These are phyloP conservation scores for Mortierella sp. DNA, from an alignment of 371 early-diverging fungal genomes.

Conservation along the genomic window DNA sequence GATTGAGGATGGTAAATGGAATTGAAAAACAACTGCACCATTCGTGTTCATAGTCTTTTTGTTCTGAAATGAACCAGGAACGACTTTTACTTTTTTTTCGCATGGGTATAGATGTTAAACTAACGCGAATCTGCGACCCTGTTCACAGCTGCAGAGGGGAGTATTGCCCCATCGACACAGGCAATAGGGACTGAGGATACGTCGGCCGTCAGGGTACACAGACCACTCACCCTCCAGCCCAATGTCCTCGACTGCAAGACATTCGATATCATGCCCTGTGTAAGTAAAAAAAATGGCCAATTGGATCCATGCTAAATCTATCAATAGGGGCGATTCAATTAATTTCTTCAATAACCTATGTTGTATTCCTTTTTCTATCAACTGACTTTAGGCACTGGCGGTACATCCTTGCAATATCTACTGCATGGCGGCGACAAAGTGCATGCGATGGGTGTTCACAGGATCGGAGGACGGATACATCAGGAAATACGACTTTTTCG, in stretches of 20 bases:
- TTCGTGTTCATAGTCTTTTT: too few species aligned
- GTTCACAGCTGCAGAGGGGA: background rate
- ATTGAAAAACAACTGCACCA: too few species aligned
- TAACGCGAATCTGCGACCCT: background rate
- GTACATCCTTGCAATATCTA: slow-evolving; percentile 84
- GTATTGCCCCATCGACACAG: background rate
- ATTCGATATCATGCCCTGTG: slow-evolving; percentile 71
- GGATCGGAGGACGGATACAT: slow-evolving; percentile 96
- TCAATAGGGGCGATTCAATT: background rate
- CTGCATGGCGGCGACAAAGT: slow-evolving; percentile 80
- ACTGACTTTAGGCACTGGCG: slow-evolving; percentile 71
- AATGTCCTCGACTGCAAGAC: slow-evolving; percentile 61
- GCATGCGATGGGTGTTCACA: slow-evolving; percentile 93
- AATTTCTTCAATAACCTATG: background rate
- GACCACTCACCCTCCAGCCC: slow-evolving; percentile 58
- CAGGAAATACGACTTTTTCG: slow-evolving; percentile 93
- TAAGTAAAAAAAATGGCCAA: slow-evolving; percentile 51
- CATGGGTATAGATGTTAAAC: background rate
- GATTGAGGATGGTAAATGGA: slow-evolving; percentile 33
- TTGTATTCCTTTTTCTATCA: background rate
- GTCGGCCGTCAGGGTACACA: slow-evolving; percentile 53
- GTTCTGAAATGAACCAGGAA: too few species aligned
- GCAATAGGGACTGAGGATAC: slow-evolving; percentile 12
- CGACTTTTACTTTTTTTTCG: too few species aligned
- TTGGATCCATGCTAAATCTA: background rate